Percentiles rank a stretch among this genome's conserved stretches.
These are phyloP conservation scores for Rhodotorula sphaerocarpa DNA, from an alignment of 768 basidiomycete genomes.

Conservation along the genomic window DNA sequence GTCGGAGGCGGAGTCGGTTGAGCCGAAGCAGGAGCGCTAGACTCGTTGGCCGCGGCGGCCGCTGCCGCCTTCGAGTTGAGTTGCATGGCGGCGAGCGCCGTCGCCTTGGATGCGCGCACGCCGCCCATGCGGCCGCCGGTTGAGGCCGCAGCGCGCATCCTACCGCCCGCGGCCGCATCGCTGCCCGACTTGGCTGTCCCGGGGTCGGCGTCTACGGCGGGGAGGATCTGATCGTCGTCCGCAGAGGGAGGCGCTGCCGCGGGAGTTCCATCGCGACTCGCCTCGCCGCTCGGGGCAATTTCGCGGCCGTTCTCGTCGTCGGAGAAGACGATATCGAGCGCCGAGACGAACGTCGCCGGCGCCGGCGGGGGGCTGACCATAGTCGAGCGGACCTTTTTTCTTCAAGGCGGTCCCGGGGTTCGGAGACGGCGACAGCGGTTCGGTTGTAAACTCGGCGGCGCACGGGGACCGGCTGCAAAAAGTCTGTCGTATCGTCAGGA, in stretches of 20 bases:
- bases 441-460: background rate
- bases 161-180: conserved; percentile 7
- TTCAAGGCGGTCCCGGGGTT: too few relatives aligned
- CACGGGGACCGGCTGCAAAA: background rate
- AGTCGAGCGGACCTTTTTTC: background rate
- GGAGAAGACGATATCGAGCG: conserved; percentile 18
- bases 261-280: background rate
- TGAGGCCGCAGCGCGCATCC: conserved; percentile 6
- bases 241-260: too few relatives aligned
- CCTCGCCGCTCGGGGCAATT: background rate
- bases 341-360: conserved; percentile 3
- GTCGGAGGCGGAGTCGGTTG: background rate
- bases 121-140: conserved; percentile 11
- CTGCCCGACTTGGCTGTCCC: background rate
- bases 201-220: background rate
- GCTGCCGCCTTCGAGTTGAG: background rate
- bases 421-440: background rate
- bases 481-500: background rate
- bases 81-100: conserved; percentile 1
- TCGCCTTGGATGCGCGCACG: conserved; percentile 6
- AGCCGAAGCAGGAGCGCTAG: too few relatives aligned
- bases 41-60: too few relatives aligned
- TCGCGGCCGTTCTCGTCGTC: conserved; percentile 11
- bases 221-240: background rate
- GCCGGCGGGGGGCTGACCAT: conserved; percentile 1